phyloP scores from a whole-genome alignment of 192 early-diverging fungal species.

The Mortierella claussenii region DNA sequence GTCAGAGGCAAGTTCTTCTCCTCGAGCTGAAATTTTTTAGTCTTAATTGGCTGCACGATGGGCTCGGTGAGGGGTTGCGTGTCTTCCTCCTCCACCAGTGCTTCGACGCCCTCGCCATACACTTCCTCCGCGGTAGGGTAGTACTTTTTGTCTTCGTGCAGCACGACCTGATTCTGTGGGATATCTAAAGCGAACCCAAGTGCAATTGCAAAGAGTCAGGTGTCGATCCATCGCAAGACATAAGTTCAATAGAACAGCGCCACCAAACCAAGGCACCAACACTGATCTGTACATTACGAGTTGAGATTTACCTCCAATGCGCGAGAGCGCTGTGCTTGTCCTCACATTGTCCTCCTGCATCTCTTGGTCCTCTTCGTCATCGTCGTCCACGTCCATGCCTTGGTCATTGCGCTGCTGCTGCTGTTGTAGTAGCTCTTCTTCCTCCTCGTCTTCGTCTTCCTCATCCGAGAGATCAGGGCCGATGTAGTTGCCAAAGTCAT shows the following conservation, averaged over 20 bases:
- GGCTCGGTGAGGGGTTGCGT: constrained; percentile 95
- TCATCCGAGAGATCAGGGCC: constrained; percentile 91
- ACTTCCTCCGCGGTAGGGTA: constrained; percentile 98
- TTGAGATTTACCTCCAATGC: constrained; percentile 71
- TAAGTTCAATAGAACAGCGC: background rate
- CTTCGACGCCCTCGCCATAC: constrained; percentile 95
- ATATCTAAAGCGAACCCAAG: constrained; percentile 52
- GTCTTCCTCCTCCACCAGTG: constrained; percentile 90
- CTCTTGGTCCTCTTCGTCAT: constrained; percentile 37
- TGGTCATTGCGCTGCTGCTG: constrained; percentile 52
- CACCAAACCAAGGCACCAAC: background rate
- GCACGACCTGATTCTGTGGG: constrained; percentile 81
- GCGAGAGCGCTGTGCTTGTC: constrained; percentile 66
- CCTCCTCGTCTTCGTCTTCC: constrained; percentile 65
- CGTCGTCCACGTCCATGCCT: constrained; percentile 58
- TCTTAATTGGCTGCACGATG: constrained; percentile 91
- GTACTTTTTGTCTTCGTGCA: constrained; percentile 99
- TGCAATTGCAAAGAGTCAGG: background rate
- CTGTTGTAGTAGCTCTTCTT: constrained; percentile 43
- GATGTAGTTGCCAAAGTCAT: constrained; percentile 99
- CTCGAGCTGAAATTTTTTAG: constrained; percentile 85
- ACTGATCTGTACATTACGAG: too few relatives aligned
- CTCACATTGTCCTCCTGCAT: constrained; percentile 26
- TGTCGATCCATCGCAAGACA: background rate
- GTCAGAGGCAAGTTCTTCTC: constrained; percentile 91